Evolutionary conservation across 371 early-diverging fungal genomes (phyloP).

Genomic region (Syncephalastrum racemosum): DNA sequence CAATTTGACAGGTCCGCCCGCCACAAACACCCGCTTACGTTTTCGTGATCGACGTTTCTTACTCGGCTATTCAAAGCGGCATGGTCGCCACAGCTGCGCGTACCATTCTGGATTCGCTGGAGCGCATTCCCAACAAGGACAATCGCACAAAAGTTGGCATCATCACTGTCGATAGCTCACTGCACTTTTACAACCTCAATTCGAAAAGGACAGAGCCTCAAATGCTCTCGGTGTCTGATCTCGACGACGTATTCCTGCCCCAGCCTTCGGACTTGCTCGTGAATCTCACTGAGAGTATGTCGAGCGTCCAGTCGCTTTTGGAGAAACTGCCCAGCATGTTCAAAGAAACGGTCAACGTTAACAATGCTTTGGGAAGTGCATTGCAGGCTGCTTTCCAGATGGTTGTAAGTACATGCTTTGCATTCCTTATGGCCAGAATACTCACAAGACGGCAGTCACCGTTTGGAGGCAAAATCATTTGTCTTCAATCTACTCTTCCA

Average conservation of each 20-base stretch:
- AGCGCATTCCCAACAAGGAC: constrained; percentile 87
- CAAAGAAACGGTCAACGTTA: constrained; percentile 71
- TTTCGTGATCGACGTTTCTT: constrained; percentile 93
- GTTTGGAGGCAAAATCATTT: constrained; percentile 90
- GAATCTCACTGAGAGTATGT: constrained; percentile 76
- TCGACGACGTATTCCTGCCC: constrained; percentile 89
- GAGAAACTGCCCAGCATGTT: constrained; percentile 83
- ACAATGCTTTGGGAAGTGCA: constrained; percentile 84
- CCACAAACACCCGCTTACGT: constrained; percentile 93
- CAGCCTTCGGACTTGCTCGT: constrained; percentile 85
- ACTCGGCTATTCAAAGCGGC: constrained; percentile 78
- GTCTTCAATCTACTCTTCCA: constrained; percentile 82
- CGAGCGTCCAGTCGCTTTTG: constrained; percentile 70
- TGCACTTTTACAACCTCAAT: constrained; percentile 90
- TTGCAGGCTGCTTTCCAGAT: constrained; percentile 84
- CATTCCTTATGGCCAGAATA: not conserved
- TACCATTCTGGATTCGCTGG: constrained; percentile 81
- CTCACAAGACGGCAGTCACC: constrained; percentile 39
- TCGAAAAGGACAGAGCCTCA: constrained; percentile 73
- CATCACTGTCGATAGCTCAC: constrained; percentile 84
- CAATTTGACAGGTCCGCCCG: constrained; percentile 59
- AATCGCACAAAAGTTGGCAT: constrained; percentile 86
- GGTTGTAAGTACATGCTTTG: constrained; percentile 48
- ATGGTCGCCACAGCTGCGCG: constrained; percentile 75
- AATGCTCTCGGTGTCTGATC: constrained; percentile 90